A percentile compares a stretch with the other conserved stretches of the same genome.
These are phyloP conservation scores for Wickerhamiella australiensis DNA, from an alignment of 805 yeast genomes.

Conservation along the genomic window DNA sequence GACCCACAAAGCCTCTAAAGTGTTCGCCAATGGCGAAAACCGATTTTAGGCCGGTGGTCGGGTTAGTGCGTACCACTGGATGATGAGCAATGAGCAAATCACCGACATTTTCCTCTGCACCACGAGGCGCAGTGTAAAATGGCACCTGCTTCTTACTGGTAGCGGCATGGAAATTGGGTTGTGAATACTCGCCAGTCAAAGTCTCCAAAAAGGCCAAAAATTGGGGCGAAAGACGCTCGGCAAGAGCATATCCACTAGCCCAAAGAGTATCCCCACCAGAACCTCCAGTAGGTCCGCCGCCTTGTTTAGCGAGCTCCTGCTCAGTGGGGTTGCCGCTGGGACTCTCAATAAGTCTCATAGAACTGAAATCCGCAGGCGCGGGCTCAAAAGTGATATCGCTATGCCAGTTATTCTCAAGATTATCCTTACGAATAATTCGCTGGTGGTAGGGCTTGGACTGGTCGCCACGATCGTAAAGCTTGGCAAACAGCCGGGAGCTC, in stretches of 20 bases:
- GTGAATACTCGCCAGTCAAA: conserved; percentile 11
- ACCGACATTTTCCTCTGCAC: conserved; percentile 25
- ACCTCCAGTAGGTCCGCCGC: conserved; percentile 22
- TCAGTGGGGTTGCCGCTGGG: conserved; percentile 19
- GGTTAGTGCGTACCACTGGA: conserved; percentile 52
- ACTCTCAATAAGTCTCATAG: conserved; percentile 38
- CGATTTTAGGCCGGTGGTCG: conserved; percentile 52
- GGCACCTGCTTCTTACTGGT: background rate
- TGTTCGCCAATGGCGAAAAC: conserved; percentile 27
- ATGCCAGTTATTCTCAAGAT: conserved; percentile 32
- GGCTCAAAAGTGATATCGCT: conserved; percentile 45
- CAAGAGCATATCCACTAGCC: conserved; percentile 43
- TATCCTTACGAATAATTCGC: conserved; percentile 4
- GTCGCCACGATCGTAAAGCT: background rate
- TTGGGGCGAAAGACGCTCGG: conserved; percentile 40
- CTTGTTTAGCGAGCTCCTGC: conserved; percentile 9
- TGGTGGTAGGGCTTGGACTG: background rate
- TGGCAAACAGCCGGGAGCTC: conserved; percentile 4
- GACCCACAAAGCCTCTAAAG: conserved; percentile 35
- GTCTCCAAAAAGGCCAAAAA: conserved; percentile 35
- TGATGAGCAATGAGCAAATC: conserved; percentile 31
- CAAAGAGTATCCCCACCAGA: conserved; percentile 42
- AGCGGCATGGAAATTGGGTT: conserved; percentile 7
- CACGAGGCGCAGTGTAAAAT: conserved; percentile 21
- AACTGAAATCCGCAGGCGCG: conserved; percentile 46